Evolutionary conservation across 2,329 filamentous ascomycete genomes (phyloP), one percentile per base, ranked within the genome.

Genomic region (Colletotrichum endophyticum): DNA sequence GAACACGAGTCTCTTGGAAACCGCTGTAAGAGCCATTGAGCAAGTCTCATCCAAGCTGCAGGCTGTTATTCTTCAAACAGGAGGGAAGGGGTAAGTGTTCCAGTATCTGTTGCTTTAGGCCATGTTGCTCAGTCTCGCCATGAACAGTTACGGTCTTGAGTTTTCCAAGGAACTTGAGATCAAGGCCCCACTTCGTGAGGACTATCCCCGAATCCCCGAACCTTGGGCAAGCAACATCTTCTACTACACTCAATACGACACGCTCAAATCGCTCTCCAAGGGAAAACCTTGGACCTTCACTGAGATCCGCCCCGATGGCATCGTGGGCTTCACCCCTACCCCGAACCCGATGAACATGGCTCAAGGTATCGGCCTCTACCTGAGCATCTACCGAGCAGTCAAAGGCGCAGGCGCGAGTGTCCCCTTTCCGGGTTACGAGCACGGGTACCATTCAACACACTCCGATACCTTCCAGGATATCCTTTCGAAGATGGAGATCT

Each of bases 381-480:
- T 79, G 8, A 36, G 68, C 25, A 27, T 79, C 3, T 78, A 68
- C 61, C 30, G 68, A 25, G 53, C 73, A 15, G 77, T 78, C n/a
- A 56, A 76, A 15, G 78, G 79, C 27, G 22, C 64, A 6, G 78
- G 75, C 5, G 68, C 78, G 25, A 44, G 6, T 12, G 75, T 79
- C 9, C 66, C 73, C 7, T 79, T 79, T 25, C 77, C 76, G 2
- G 78, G 79, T 15, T 36, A 34, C 27, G 63, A 70, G 22, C 49
- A 44, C 25, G 66, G 74, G 3, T 79, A 79, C 32, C 49, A 57
- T 15, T 63, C 71, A 5, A 78, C 75, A 8, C 74, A 79, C 66
- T 71, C 74, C n/a, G 78, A 80, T 22, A 76, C 78, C 19, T 78
- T 70, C 44, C 78, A 80, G 59, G 78, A 79, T 53, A 59, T 77